Evolutionary conservation across 495 filamentous ascomycete species (phyloP).

Genomic region (Penicillium malachiteum): DNA sequence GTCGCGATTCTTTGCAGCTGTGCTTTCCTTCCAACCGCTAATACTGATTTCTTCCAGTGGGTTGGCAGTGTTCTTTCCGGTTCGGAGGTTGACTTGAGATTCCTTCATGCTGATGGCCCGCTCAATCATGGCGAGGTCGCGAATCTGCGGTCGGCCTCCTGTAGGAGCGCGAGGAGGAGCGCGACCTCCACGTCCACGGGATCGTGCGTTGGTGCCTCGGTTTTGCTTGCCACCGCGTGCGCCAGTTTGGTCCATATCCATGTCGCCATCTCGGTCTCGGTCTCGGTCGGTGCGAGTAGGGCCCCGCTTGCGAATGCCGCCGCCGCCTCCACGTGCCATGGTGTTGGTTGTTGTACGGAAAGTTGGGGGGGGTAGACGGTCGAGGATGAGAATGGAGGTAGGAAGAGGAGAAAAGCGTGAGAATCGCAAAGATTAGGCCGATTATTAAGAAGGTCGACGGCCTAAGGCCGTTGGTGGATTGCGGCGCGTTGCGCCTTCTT

Average conservation of each 20-base stretch:
- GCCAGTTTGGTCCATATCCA: slow-evolving; percentile 66
- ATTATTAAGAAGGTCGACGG: neutral
- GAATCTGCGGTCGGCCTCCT: slow-evolving; percentile 27
- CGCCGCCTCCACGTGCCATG: slow-evolving; percentile 58
- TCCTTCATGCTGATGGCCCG: slow-evolving; percentile 40
- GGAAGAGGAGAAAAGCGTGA: neutral
- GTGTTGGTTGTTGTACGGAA: neutral
- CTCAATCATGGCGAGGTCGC: slow-evolving; percentile 38
- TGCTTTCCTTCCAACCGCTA: slow-evolving; percentile 73
- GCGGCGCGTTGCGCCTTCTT: slow-evolving; percentile 3
- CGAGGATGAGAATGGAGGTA: neutral
- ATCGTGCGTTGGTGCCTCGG: neutral
- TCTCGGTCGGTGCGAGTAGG: slow-evolving; percentile 65
- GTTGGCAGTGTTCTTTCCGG: slow-evolving; percentile 17
- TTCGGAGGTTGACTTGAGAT: slow-evolving; percentile 42
- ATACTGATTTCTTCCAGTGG: slow-evolving; percentile 52
- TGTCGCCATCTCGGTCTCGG: slow-evolving; percentile 83
- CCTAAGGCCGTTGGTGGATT: neutral
- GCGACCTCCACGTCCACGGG: slow-evolving; percentile 1
- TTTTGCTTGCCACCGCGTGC: slow-evolving; percentile 25
- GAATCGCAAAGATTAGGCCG: neutral
- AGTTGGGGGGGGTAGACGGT: no score
- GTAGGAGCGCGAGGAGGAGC: neutral
- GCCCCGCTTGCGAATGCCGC: slow-evolving; percentile 72
- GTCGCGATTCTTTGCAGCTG: slow-evolving; percentile 65